Evolutionary conservation across 2,329 filamentous ascomycete species (phyloP).

Genomic region (Cadophora sp.): DNA sequence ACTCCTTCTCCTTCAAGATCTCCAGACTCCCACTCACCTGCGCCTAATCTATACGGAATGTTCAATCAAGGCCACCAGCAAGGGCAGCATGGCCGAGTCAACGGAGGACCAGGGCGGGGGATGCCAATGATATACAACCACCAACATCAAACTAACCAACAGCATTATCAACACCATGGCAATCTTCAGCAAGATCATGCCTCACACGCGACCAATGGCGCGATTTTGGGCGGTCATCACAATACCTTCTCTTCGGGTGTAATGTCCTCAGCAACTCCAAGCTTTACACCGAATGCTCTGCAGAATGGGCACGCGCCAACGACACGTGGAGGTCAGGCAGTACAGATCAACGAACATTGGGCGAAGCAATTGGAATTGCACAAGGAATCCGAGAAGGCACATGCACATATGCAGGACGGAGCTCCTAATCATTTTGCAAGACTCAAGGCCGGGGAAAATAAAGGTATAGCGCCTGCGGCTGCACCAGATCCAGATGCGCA

Average conservation of each 20-base stretch:
- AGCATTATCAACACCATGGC: constrained; percentile 70
- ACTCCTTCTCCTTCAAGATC: constrained; percentile 65
- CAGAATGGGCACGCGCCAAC: constrained; percentile 62
- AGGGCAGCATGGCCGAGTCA: constrained; percentile 78
- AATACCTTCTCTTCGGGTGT: constrained; percentile 67
- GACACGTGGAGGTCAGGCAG: constrained; percentile 56
- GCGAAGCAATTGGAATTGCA: constrained; percentile 83
- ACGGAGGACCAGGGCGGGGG: constrained; percentile 68
- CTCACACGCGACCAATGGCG: constrained; percentile 59
- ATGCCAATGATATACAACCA: constrained; percentile 75
- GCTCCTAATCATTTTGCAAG: constrained; percentile 75
- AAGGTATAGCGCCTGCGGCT: constrained; percentile 60
- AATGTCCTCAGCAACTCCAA: constrained; percentile 67
- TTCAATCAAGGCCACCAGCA: constrained; percentile 74
- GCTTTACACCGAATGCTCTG: constrained; percentile 58
- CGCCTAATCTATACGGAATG: constrained; percentile 59
- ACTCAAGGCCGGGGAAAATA: constrained; percentile 73
- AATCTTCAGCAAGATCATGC: constrained; percentile 64
- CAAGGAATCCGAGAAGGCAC: constrained; percentile 77
- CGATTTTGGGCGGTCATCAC: constrained; percentile 61
- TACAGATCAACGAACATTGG: constrained; percentile 75
- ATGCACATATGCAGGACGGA: constrained; percentile 72
- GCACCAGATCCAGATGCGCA: constrained; percentile 46
- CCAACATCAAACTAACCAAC: constrained; percentile 61
- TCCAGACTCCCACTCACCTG: constrained; percentile 52